Evolutionary conservation across 2,329 filamentous ascomycete species (phyloP).

Genomic region (Nemania sp.): DNA sequence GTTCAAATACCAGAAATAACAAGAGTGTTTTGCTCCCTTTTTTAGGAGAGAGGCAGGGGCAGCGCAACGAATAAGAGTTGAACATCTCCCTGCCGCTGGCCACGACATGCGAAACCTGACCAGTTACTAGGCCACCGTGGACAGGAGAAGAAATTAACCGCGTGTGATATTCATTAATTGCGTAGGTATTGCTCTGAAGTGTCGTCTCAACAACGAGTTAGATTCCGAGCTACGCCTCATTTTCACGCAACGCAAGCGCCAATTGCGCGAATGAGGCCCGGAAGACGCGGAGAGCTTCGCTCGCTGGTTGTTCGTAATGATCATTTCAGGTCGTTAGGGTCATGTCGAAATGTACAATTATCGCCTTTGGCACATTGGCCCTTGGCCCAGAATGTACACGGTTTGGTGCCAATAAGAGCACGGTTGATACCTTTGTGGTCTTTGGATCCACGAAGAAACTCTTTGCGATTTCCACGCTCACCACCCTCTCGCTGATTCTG

Average conservation of each 20-base stretch:
- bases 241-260: neutral
- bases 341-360: conserved; percentile 75
- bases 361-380: conserved; percentile 75
- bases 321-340: conserved; percentile 45
- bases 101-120: neutral
- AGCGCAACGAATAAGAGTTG: neutral
- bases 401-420: conserved; percentile 66
- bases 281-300: neutral
- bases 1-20: neutral
- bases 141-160: neutral
- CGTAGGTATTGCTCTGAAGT: neutral
- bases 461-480: conserved; percentile 44
- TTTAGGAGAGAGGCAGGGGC: neutral
- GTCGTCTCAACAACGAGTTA: neutral
- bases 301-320: neutral
- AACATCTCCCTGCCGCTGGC: neutral
- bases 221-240: neutral
- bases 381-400: conserved; percentile 71
- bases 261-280: neutral
- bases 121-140: neutral
- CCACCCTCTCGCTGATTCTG: conserved; percentile 30
- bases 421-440: conserved; percentile 56
- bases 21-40: too few relatives aligned
- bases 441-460: conserved; percentile 47
- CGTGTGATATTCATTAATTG: neutral